Evolutionary conservation across 257 asterid genomes (phyloP).

Genomic region (Vinca minor): DNA sequence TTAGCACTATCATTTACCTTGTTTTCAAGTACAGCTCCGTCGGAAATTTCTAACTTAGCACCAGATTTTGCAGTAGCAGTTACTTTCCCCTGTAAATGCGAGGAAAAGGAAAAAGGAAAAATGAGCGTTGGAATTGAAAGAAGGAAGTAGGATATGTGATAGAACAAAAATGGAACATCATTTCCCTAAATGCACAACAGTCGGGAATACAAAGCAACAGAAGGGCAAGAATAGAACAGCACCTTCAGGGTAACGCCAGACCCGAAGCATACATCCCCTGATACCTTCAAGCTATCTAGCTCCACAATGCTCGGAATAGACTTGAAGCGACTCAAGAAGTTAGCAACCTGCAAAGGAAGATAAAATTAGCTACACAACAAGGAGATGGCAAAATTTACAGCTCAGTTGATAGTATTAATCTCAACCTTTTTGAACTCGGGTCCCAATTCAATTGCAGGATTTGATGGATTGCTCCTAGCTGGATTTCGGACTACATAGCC

Average conservation of each 20-base stretch:
- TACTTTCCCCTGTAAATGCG: constrained; percentile 61
- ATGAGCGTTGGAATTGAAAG: no score
- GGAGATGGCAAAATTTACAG: background rate
- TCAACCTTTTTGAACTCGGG: constrained; percentile 96
- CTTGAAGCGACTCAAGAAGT: constrained; percentile 77
- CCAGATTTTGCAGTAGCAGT: constrained; percentile 64
- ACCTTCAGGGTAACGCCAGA: constrained; percentile 74
- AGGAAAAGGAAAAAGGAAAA: background rate
- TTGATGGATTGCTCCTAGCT: constrained; percentile 70
- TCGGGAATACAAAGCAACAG: no score
- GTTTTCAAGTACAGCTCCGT: constrained; percentile 58
- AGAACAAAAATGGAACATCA: no score
- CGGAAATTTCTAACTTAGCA: constrained; percentile 76
- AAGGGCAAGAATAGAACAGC: constrained; percentile 8
- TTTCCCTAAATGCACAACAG: no score
- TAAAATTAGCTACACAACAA: constrained; percentile 11
- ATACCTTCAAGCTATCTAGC: constrained; percentile 81
- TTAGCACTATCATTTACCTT: constrained; percentile 45
- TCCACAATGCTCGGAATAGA: constrained; percentile 92
- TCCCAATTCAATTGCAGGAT: constrained; percentile 89
- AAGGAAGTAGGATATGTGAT: no score
- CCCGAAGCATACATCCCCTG: constrained; percentile 91
- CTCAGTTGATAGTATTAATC: constrained; percentile 12
- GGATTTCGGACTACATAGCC: constrained; percentile 76
- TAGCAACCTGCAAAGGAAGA: constrained; percentile 45